These are phyloP conservation scores for Lachancea thermotolerans DNA, from an alignment of 805 yeast genomes.

Conservation along the genomic window DNA sequence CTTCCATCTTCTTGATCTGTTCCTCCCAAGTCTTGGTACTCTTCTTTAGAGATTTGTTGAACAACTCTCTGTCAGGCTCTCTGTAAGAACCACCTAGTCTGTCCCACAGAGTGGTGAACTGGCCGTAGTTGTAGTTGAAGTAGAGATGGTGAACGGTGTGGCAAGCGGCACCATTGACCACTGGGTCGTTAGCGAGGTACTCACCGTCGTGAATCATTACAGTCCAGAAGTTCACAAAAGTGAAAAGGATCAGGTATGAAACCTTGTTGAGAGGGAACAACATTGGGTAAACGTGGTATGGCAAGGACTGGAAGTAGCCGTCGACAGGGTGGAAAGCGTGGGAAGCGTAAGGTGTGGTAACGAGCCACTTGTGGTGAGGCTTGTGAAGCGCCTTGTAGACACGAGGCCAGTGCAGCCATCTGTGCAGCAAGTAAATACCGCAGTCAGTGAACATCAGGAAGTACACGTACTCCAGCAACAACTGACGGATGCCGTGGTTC, in stretches of 20 bases:
- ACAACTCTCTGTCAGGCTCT: slow-evolving; percentile 81
- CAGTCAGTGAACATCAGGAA: slow-evolving; percentile 92
- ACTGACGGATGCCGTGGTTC: slow-evolving; percentile 61
- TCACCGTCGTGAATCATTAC: slow-evolving; percentile 98
- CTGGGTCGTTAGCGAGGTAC: slow-evolving; percentile 86
- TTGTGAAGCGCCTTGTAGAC: slow-evolving; percentile 85
- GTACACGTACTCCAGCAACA: slow-evolving; percentile 60
- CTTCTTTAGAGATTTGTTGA: slow-evolving; percentile 54
- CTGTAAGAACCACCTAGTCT: slow-evolving; percentile 91
- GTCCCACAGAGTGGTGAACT: slow-evolving; percentile 97
- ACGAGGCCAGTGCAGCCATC: slow-evolving; percentile 88
- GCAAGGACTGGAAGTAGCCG: slow-evolving; percentile 87
- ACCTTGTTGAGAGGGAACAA: slow-evolving; percentile 88
- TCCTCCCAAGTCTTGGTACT: slow-evolving; percentile 58
- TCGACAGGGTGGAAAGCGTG: slow-evolving; percentile 99
- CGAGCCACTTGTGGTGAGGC: slow-evolving; percentile 99
- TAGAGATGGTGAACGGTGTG: slow-evolving; percentile 95
- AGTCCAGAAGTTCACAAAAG: slow-evolving; percentile 95
- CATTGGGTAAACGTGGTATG: slow-evolving; percentile 90
- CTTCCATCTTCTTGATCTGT: slow-evolving; percentile 71
- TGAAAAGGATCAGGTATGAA: slow-evolving; percentile 72
- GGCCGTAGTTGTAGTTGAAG: slow-evolving; percentile 97
- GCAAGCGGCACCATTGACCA: slow-evolving; percentile 96
- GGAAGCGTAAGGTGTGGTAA: slow-evolving; percentile 96
- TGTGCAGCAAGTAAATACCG: slow-evolving; percentile 84